phyloP scores from a whole-genome alignment of 257 asterid species.

The Solanum chmielewskii region DNA sequence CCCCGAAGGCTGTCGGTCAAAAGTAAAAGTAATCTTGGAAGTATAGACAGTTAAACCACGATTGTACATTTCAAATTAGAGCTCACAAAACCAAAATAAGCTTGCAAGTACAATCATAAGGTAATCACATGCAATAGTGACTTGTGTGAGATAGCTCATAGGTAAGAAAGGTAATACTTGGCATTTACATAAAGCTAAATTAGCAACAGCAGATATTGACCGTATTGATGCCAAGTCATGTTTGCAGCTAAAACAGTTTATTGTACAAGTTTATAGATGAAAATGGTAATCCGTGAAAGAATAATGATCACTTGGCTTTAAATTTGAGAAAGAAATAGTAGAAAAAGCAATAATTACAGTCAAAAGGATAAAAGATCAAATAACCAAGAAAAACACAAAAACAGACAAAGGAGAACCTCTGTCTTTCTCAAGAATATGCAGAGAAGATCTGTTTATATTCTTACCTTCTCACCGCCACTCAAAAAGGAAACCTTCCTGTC shows the following conservation, averaged over 20 bases:
- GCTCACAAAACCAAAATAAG: not conserved
- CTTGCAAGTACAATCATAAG: not conserved
- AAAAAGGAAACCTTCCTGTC: constrained; percentile 85
- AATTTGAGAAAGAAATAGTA: not conserved
- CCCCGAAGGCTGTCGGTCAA: not conserved
- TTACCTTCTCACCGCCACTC: constrained; percentile 99
- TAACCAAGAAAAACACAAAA: not conserved
- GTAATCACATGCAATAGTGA: not conserved
- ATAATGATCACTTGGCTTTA: not conserved
- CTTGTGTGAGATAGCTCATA: not conserved
- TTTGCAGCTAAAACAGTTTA: not conserved
- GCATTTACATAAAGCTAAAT: not conserved
- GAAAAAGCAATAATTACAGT: not conserved
- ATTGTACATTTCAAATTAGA: not conserved
- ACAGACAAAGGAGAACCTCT: not conserved
- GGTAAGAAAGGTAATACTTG: not conserved
- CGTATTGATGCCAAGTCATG: not conserved
- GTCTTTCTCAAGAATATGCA: not conserved
- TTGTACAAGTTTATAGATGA: not conserved
- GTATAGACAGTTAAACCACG: not conserved
- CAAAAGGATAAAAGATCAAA: not conserved
- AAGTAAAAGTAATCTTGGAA: not conserved
- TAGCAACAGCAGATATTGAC: not conserved
- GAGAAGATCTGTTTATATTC: not conserved
- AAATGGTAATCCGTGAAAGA: not conserved